Evolutionary conservation across 805 yeast species (phyloP).

Genomic region (Myxozyma neglecta): DNA sequence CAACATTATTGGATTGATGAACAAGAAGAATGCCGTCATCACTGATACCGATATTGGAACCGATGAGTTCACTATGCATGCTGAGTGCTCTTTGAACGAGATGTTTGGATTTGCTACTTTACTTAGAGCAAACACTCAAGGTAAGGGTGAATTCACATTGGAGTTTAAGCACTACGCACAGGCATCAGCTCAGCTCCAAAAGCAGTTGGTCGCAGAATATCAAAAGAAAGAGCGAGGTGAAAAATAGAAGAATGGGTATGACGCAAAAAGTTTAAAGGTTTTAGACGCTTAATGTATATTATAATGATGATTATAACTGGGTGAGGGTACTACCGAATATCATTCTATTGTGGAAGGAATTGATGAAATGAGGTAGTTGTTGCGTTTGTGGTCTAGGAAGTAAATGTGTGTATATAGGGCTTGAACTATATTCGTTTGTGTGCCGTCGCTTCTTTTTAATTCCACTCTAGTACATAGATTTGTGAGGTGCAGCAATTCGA

Average conservation of each 20-base stretch:
- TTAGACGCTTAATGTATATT: not conserved
- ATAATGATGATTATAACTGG: not conserved
- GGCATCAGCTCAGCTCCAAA: constrained; percentile 86
- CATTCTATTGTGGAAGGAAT: not conserved
- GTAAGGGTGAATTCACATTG: constrained; percentile 96
- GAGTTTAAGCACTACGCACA: constrained; percentile 93
- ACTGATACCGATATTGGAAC: constrained; percentile 90
- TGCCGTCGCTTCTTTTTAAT: not conserved
- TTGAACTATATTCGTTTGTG: not conserved
- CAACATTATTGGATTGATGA: constrained; percentile 81
- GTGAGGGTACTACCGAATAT: not conserved
- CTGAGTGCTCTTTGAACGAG: constrained; percentile 94
- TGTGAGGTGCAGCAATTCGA: not conserved
- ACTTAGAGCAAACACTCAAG: constrained; percentile 95
- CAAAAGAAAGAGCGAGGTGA: constrained; percentile 49
- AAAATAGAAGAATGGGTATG: not conserved
- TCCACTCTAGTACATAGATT: constrained; percentile 3
- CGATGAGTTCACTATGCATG: constrained; percentile 89
- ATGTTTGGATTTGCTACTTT: constrained; percentile 96
- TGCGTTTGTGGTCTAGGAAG: not conserved
- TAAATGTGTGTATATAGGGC: not conserved
- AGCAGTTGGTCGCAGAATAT: constrained; percentile 81
- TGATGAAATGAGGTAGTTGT: not conserved
- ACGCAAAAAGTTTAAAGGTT: not conserved
- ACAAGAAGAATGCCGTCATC: constrained; percentile 89